Percentiles rank a stretch among this genome's conserved stretches.
Conservation (phyloP, 2,329 filamentous ascomycete species). For the Purpureocillium lavendulum region DNA sequence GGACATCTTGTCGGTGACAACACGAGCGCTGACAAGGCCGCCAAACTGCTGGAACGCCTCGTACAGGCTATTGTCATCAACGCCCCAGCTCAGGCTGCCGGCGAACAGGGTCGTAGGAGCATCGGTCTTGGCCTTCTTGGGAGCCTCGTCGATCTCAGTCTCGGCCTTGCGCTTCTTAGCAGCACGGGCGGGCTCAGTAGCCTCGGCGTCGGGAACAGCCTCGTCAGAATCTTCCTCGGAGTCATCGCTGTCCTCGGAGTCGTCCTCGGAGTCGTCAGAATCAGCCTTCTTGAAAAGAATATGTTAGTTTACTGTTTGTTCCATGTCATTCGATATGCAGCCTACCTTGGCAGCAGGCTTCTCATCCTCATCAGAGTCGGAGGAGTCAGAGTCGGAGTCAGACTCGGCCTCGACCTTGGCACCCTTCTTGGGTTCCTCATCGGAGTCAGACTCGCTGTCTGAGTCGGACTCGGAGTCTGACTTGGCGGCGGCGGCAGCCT, state of each 20-base stretch:
- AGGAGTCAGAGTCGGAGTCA: slow-evolving; percentile 24
- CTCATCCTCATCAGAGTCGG: slow-evolving; percentile 18
- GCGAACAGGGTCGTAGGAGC: slow-evolving; percentile 64
- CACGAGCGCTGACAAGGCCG: slow-evolving; percentile 62
- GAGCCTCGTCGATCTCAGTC: slow-evolving; percentile 37
- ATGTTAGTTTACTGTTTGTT: too few relatives aligned
- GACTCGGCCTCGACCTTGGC: slow-evolving; percentile 17
- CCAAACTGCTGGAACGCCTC: slow-evolving; percentile 76
- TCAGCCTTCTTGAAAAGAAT: not conserved
- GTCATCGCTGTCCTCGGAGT: slow-evolving; percentile 21
- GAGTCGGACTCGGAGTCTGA: slow-evolving; percentile 28
- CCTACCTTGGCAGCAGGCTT: slow-evolving; percentile 20
- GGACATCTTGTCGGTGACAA: slow-evolving; percentile 74
- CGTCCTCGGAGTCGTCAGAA: slow-evolving; percentile 16
- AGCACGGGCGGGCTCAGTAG: slow-evolving; percentile 27
- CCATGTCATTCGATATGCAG: slow-evolving; percentile 1
- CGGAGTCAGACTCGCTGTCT: slow-evolving; percentile 28
- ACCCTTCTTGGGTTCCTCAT: slow-evolving; percentile 21
- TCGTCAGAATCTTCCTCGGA: slow-evolving; percentile 25
- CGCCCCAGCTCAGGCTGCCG: slow-evolving; percentile 83
- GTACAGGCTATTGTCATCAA: slow-evolving; percentile 75
- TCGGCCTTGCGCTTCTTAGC: slow-evolving; percentile 42
- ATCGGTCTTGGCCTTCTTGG: slow-evolving; percentile 64
- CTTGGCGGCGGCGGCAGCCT: slow-evolving; percentile 18
- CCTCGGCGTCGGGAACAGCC: slow-evolving; percentile 24